These are phyloP conservation scores for Vanderwaltozyma verrucispora DNA, from an alignment of 805 yeast species.

Conservation along the genomic window DNA sequence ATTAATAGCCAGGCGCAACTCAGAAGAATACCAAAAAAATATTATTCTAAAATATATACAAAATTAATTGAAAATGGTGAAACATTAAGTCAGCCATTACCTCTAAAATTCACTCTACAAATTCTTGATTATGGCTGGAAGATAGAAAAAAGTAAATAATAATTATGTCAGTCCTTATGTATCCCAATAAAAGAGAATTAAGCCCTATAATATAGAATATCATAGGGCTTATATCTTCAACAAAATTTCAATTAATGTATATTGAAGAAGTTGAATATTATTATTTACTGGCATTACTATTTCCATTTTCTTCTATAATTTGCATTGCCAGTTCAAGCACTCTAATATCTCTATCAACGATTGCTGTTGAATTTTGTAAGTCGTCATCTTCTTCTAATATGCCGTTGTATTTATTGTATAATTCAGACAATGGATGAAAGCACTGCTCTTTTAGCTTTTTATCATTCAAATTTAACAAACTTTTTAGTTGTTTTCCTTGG, in stretches of 20 bases:
- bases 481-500: constrained; percentile 17
- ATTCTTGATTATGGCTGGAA: constrained; percentile 79
- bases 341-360: constrained; percentile 60
- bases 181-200: no score
- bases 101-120: constrained; percentile 58
- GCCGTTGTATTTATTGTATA: constrained; percentile 14
- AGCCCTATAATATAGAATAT: no score
- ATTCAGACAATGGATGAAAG: constrained; percentile 12
- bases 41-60: constrained; percentile 50
- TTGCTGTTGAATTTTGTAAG: constrained; percentile 52
- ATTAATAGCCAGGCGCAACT: not conserved
- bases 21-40: not conserved
- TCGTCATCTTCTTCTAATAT: constrained; percentile 23
- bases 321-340: constrained; percentile 51
- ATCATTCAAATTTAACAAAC: constrained; percentile 22
- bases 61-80: constrained; percentile 60
- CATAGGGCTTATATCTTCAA: no score
- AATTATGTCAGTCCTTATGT: no score
- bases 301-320: constrained; percentile 22
- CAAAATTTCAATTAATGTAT: no score
- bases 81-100: constrained; percentile 59
- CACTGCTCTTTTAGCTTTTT: constrained; percentile 17
- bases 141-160: not conserved
- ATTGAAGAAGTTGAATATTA: no score
- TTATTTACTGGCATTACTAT: no score